Evolutionary conservation across 2,329 filamentous ascomycete genomes (phyloP), one percentile per base, ranked within the genome.

Genomic region (Blumeria hordei): DNA sequence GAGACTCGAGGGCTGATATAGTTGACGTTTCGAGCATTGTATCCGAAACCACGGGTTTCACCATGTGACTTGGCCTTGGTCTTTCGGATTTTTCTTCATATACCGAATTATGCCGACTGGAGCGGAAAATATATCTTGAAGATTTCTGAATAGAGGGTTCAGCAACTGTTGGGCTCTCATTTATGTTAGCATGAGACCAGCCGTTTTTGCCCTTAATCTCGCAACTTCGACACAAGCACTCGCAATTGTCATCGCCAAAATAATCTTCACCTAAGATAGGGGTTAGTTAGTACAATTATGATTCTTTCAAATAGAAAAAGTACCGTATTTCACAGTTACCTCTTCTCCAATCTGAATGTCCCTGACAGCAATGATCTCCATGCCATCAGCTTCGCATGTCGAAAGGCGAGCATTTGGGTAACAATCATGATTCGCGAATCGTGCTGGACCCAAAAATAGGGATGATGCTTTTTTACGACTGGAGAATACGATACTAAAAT

Each of bases 381-480:
- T 95, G 37, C 87, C 87, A 56, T 88, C 81, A 56, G 82, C 78
- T 49, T 88, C 86, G 37, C 80, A 83, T 37, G 87, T 95, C 61
- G 85, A 82, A 47, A 98, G 75, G 64, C 81, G 78, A 8, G 88
- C 88, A 70, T 96, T 98, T 35, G 92, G 87, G 61, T 84, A 77
- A 69, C 92, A 98, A 67, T 98, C 92, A 68, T 98, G 92, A 65
- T 98, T 98, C 32, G 92, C 88, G 67, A 98, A 96, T 53, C 92
- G 81, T 36, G 92, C 92, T 7, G 92, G 93, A 0, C 92, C 92
- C 65, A 98, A 81, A 65, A 98, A 96, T 44, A 98, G 72, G 54
- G 86, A 94, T 34, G 88, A 84, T 58, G 83, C 83, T 69, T 94
- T 95, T 69, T 85, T 90, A 57, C 92, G 77, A 60, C 87, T 90